phyloP scores from a whole-genome alignment of 495 filamentous ascomycete species.

The Trichocladium uniseriatum region DNA sequence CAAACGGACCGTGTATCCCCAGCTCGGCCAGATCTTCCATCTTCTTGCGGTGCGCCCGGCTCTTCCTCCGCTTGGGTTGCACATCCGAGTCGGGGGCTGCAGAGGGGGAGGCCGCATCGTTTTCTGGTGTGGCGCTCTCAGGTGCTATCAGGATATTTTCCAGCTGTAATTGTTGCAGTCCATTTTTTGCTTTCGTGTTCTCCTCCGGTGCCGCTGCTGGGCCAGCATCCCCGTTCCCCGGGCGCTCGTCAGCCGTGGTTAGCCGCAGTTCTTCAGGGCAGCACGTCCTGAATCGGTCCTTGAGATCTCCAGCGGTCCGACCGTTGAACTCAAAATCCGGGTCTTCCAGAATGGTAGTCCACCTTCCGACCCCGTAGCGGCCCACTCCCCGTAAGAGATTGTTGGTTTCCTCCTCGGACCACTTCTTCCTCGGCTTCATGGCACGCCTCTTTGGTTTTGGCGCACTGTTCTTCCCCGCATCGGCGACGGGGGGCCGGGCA shows the following conservation, averaged over 20 bases:
- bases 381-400: constrained; percentile 66
- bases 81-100: constrained; percentile 14
- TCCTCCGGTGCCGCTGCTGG: constrained; percentile 2
- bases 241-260: constrained; percentile 22
- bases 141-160: constrained; percentile 36
- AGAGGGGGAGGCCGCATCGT: constrained; percentile 4
- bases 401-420: constrained; percentile 78
- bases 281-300: constrained; percentile 75
- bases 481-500: constrained; percentile 12
- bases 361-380: constrained; percentile 76
- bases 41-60: constrained; percentile 45
- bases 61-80: constrained; percentile 32
- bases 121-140: constrained; percentile 20
- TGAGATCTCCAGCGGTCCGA: constrained; percentile 70
- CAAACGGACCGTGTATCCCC: constrained; percentile 47
- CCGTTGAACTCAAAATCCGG: constrained; percentile 65
- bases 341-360: constrained; percentile 76
- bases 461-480: constrained; percentile 17
- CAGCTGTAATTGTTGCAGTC: constrained; percentile 33
- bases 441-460: constrained; percentile 33
- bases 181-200: constrained; percentile 25
- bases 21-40: constrained; percentile 47
- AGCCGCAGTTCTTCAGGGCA: constrained; percentile 51
- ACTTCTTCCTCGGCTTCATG: constrained; percentile 49
- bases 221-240: neutral